phyloP scores from a whole-genome alignment of 202 grass and related monocot genomes.

The Carex arenaria region DNA sequence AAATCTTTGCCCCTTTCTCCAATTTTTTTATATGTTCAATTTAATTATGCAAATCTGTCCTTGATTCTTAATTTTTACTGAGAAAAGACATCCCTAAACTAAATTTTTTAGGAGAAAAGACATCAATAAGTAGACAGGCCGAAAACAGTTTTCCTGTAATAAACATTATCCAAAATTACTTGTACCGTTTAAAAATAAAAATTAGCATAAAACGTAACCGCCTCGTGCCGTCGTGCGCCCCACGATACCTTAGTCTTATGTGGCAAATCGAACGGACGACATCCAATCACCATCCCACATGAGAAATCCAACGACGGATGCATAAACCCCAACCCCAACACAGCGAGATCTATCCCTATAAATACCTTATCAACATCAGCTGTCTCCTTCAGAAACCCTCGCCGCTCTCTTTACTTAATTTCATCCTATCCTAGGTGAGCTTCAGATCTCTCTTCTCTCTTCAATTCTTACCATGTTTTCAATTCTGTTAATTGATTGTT shows the following conservation, averaged over 20 bases:
- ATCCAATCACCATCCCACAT: not conserved
- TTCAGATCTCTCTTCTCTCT: not conserved
- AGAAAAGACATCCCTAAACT: no score
- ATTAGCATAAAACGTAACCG: not conserved
- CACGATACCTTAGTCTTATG: slow-evolving; percentile 15
- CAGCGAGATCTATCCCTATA: not conserved
- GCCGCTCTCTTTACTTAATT: not conserved
- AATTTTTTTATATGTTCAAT: no score
- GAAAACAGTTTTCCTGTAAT: no score
- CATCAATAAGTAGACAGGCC: no score
- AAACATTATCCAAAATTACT: no score
- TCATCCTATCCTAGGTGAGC: not conserved
- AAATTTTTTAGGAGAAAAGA: no score
- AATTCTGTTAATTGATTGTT: not conserved
- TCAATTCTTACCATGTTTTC: not conserved
- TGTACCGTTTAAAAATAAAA: not conserved
- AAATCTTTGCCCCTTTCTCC: no score
- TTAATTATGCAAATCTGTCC: no score
- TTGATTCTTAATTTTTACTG: no score
- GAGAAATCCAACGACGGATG: slow-evolving; percentile 1
- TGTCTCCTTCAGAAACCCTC: not conserved
- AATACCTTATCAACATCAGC: not conserved
- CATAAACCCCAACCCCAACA: slow-evolving; percentile 23
- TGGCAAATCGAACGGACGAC: slow-evolving; percentile 1
- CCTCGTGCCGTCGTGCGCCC: not conserved